Base-by-base conservation (phyloP, 2,329 filamentous ascomycete species). In the Colletotrichum tamarilloi region DNA sequence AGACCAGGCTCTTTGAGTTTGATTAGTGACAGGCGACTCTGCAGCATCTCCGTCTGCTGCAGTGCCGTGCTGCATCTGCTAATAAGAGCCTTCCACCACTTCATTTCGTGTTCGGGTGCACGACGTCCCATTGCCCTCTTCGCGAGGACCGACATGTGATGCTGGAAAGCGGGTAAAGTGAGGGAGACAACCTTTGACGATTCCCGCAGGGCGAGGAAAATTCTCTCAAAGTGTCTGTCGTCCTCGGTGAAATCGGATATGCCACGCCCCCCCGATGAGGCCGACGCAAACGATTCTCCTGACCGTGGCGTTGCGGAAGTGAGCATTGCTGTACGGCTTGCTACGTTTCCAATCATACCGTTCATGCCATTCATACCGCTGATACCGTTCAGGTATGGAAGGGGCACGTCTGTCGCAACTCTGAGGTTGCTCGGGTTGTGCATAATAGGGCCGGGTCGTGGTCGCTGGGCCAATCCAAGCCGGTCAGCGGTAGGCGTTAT, bases 1-100 rank as follows among this genome's bases (percentile, higher is more conserved):
- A 94, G 89, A 12, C 91, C 92, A 8, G 94, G 93, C 77, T 98
- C 95, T 80, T 96, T 97, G 12, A 97, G 86, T 80, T 95, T 95
- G 85, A 98, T 94, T 59, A 89, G 88, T 4, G 92, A 94, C 12
- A 98, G 84, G n/a, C 92, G 89, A 52, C 87, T 86, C 78, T 93
- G 92, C 32, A 98, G 86, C 12, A 90, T 87, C 78, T 95, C 92
- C 2, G 94, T 94, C 76, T 94, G 92, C 69, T 93, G 90, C 55
- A 95, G 88, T 22, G 93, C 91, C 14, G 90, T 85, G 56, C 89
- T 89, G 79, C 93, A 95, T 78, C 92, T 93, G 59, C 91, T 87
- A 65, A 96, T 91, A 58, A 97, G 87, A 1, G 87, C 85, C 67
- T 88, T 92, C 92, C 94, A 95, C 67, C 91, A 87, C 64, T 91